Conservation (phyloP, 2,329 filamentous ascomycete genomes). For the Colletotrichum sp. region DNA sequence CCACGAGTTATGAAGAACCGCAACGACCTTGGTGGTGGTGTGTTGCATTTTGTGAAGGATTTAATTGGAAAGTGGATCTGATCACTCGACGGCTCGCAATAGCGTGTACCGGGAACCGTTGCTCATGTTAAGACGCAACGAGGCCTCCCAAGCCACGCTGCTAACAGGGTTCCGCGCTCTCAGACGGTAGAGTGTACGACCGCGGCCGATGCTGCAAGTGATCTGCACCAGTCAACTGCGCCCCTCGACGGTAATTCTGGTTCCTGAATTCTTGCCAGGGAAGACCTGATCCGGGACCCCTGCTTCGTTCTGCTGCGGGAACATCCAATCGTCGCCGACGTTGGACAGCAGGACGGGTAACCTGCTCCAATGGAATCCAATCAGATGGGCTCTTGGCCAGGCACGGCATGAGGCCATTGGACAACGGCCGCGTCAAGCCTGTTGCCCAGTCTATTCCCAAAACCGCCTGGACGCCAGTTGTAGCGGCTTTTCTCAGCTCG, state of each 20-base stretch:
- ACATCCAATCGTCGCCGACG: constrained; percentile 6
- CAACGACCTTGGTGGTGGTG: neutral
- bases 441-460: constrained; percentile 5
- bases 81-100: constrained; percentile 1
- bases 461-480: neutral
- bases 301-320: neutral
- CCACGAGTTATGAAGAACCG: constrained; percentile 1
- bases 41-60: constrained; percentile 19
- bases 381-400: neutral
- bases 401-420: constrained; percentile 16
- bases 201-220: neutral
- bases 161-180: neutral
- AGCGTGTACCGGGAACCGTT: neutral
- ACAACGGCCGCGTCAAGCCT: neutral
- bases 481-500: neutral
- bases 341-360: neutral
- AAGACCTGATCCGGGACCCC: neutral
- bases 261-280: constrained; percentile 10
- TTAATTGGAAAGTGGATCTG: constrained; percentile 17
- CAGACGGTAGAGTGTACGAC: neutral
- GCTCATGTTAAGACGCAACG: neutral
- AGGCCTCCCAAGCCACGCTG: neutral
- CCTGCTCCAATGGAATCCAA: neutral
- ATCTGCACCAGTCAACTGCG: constrained; percentile 14
- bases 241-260: constrained; percentile 18